A percentile compares a stretch with the other conserved stretches of the same genome.
phyloP scores from a whole-genome alignment of 257 asterid genomes.

The Anisodus tanguticus region DNA sequence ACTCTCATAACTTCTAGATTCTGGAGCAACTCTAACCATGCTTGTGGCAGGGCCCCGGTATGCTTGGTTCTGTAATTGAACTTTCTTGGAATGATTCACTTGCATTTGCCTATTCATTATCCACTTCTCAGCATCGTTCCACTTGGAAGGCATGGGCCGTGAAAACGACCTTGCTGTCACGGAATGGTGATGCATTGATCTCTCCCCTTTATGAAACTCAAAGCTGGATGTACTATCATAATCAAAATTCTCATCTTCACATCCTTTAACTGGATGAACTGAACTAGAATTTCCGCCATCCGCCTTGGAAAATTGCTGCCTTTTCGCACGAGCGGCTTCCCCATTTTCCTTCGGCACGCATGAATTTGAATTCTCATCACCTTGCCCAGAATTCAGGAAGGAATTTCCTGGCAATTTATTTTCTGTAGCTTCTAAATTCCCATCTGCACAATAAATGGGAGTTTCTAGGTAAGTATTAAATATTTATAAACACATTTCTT shows the following conservation, averaged over 20 bases:
- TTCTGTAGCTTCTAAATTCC: slow-evolving; percentile 20
- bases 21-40: slow-evolving; percentile 70
- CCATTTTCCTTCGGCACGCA: slow-evolving; percentile 44
- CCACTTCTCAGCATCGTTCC: slow-evolving; percentile 99
- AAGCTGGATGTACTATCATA: slow-evolving; percentile 97
- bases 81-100: slow-evolving; percentile 58
- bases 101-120: slow-evolving; percentile 79
- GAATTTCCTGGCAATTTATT: slow-evolving; percentile 30
- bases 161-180: slow-evolving; percentile 56
- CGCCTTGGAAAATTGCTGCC: slow-evolving; percentile 52
- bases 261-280: slow-evolving; percentile 59
- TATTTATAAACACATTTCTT: neutral
- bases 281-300: slow-evolving; percentile 69
- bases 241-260: slow-evolving; percentile 89
- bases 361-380: neutral
- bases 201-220: slow-evolving; percentile 93
- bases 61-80: slow-evolving; percentile 51
- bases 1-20: slow-evolving; percentile 48
- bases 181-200: slow-evolving; percentile 61
- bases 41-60: slow-evolving; percentile 43
- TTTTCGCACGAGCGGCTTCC: slow-evolving; percentile 45
- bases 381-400: too few species aligned
- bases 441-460: slow-evolving; percentile 34
- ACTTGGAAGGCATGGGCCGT: slow-evolving; percentile 86
- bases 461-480: neutral